phyloP scores from a whole-genome alignment of 805 yeast species.

The Wickerhamiella sorbophila region DNA sequence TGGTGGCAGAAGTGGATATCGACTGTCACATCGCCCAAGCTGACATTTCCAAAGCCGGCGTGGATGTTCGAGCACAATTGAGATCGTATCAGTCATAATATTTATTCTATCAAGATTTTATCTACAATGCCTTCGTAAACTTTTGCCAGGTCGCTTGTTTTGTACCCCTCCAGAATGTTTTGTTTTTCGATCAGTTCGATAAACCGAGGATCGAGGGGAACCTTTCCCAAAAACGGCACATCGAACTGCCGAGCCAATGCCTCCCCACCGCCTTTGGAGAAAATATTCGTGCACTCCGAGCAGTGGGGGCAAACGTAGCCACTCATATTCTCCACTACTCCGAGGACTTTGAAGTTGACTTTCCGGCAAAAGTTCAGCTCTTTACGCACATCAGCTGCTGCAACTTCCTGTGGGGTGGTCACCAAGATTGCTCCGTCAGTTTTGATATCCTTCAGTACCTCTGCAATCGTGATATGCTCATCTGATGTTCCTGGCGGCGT shows the following conservation, averaged over 20 bases:
- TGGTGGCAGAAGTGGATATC: background rate
- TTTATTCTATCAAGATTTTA: constrained; percentile 16
- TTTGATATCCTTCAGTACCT: constrained; percentile 48
- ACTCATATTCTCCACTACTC: constrained; percentile 90
- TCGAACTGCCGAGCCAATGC: constrained; percentile 46
- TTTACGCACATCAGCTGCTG: constrained; percentile 86
- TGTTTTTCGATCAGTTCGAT: constrained; percentile 74
- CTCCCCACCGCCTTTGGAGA: constrained; percentile 86
- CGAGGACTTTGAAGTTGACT: constrained; percentile 65
- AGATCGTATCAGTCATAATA: background rate
- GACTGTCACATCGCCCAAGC: background rate
- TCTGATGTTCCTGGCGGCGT: constrained; percentile 99
- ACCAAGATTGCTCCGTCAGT: constrained; percentile 84
- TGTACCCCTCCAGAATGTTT: constrained; percentile 23
- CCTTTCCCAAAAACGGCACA: constrained; percentile 63
- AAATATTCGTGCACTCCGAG: constrained; percentile 72
- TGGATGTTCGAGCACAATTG: background rate
- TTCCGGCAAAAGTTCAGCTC: constrained; percentile 86
- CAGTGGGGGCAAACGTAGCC: constrained; percentile 94
- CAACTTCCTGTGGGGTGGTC: constrained; percentile 90
- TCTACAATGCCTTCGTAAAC: constrained; percentile 35
- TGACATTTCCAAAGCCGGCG: background rate
- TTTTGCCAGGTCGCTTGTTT: constrained; percentile 27
- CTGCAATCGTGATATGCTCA: constrained; percentile 94
- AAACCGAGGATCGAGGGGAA: constrained; percentile 89